Evolutionary conservation across 306 rosid species (phyloP).

Genomic region (Ochetophila trinervis): DNA sequence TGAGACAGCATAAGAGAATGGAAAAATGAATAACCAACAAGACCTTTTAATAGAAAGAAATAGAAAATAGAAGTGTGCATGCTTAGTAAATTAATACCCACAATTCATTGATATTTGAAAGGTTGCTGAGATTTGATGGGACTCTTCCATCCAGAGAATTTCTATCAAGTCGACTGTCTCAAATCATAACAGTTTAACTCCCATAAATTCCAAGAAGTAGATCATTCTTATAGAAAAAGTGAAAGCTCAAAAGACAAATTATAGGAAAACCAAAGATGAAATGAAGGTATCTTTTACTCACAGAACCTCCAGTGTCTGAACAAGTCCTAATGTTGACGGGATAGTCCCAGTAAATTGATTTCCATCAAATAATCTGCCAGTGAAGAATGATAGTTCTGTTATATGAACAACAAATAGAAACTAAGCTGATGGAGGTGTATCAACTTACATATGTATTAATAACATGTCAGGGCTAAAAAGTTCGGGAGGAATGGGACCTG

Average conservation of each 20-base stretch:
- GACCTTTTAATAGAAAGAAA: neutral
- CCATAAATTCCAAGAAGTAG: constrained; percentile 4
- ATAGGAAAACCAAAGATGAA: constrained; percentile 1
- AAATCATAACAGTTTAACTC: constrained; percentile 23
- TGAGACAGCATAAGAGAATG: constrained; percentile 33
- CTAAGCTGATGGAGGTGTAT: constrained; percentile 1
- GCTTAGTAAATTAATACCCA: constrained; percentile 37
- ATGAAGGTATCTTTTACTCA: constrained; percentile 48
- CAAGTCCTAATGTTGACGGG: constrained; percentile 71
- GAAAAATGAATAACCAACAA: constrained; percentile 2
- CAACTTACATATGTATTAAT: constrained; percentile 81
- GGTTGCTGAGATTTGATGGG: constrained; percentile 67
- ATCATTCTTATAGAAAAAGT: neutral
- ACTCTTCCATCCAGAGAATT: constrained; percentile 62
- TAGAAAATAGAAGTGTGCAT: neutral
- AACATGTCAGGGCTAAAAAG: constrained; percentile 72
- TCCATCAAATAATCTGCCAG: constrained; percentile 74
- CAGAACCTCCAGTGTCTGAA: constrained; percentile 89
- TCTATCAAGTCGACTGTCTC: constrained; percentile 89
- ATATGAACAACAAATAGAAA: constrained; percentile 4
- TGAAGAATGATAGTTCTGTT: constrained; percentile 10
- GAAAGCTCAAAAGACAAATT: constrained; percentile 8
- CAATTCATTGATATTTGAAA: constrained; percentile 65
- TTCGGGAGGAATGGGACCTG: constrained; percentile 62
- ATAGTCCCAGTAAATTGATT: constrained; percentile 56